These are phyloP conservation scores for Lipomyces sp. DNA, from an alignment of 805 yeast species.

Conservation along the genomic window DNA sequence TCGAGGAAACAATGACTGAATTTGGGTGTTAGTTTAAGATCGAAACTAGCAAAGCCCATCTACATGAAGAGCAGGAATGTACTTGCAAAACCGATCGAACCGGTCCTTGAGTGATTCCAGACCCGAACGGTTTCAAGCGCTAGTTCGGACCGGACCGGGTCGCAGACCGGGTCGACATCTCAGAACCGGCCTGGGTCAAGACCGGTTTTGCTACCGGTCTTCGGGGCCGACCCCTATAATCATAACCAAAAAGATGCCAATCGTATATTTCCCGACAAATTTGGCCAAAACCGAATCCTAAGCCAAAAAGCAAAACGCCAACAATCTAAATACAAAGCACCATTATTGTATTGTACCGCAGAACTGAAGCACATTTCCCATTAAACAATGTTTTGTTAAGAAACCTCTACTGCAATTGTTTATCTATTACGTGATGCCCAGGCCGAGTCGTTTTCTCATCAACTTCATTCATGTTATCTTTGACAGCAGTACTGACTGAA, in stretches of 20 bases:
- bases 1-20: neutral
- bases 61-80: neutral
- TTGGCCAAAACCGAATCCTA: neutral
- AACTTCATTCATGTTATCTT: neutral
- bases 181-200: too few species aligned
- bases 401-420: neutral
- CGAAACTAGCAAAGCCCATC: neutral
- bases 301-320: neutral
- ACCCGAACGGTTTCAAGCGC: too few species aligned
- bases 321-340: neutral
- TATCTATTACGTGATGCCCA: neutral
- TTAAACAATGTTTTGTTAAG: too few species aligned
- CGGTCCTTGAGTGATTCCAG: too few species aligned
- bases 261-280: too few species aligned
- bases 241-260: too few species aligned
- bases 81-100: too few species aligned
- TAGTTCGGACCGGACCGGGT: neutral
- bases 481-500: neutral
- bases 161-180: neutral
- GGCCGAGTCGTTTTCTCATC: neutral
- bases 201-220: too few species aligned
- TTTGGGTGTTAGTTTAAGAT: constrained; percentile 6
- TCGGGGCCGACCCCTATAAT: too few species aligned
- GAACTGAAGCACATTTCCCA: too few species aligned
- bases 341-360: neutral